Evolutionary conservation across 2,329 filamentous ascomycete genomes (phyloP).

Genomic region (Ustilaginoidea virens): DNA sequence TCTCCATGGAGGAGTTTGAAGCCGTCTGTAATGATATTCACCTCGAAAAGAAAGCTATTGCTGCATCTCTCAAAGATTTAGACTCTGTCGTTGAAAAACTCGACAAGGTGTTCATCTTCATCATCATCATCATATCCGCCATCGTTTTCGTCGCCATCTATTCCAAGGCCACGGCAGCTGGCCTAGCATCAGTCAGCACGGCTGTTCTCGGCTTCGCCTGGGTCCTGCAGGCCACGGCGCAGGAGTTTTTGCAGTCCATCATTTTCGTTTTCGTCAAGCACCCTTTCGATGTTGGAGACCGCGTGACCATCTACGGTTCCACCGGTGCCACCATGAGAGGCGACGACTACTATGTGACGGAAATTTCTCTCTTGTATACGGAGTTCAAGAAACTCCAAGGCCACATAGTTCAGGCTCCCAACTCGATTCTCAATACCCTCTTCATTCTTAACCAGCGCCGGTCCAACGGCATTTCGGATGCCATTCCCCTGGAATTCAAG

Average conservation of each 20-base stretch:
- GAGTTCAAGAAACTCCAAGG: constrained; percentile 99
- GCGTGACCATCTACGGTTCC: constrained; percentile 82
- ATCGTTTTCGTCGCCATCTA: constrained; percentile 83
- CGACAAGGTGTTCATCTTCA: constrained; percentile 75
- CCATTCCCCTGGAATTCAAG: constrained; percentile 68
- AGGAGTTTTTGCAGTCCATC: constrained; percentile 86
- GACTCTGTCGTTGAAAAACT: constrained; percentile 88
- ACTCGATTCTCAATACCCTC: constrained; percentile 80
- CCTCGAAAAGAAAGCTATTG: constrained; percentile 87
- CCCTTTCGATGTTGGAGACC: constrained; percentile 89
- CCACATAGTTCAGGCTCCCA: constrained; percentile 88
- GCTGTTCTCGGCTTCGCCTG: constrained; percentile 80
- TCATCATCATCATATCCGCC: constrained; percentile 65
- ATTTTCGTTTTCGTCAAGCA: constrained; percentile 97
- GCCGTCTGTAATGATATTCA: constrained; percentile 89
- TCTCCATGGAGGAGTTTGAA: constrained; percentile 89
- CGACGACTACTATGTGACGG: constrained; percentile 92
- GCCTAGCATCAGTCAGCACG: constrained; percentile 79
- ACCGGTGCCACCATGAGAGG: constrained; percentile 64
- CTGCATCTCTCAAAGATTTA: constrained; percentile 83
- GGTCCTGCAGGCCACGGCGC: constrained; percentile 83
- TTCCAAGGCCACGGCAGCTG: constrained; percentile 77
- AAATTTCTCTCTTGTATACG: constrained; percentile 83
- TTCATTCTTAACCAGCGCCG: constrained; percentile 93
- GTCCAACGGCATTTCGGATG: constrained; percentile 76